These are phyloP conservation scores for Diaporthe batatas DNA, from an alignment of 2,329 filamentous ascomycete species.

Conservation along the genomic window DNA sequence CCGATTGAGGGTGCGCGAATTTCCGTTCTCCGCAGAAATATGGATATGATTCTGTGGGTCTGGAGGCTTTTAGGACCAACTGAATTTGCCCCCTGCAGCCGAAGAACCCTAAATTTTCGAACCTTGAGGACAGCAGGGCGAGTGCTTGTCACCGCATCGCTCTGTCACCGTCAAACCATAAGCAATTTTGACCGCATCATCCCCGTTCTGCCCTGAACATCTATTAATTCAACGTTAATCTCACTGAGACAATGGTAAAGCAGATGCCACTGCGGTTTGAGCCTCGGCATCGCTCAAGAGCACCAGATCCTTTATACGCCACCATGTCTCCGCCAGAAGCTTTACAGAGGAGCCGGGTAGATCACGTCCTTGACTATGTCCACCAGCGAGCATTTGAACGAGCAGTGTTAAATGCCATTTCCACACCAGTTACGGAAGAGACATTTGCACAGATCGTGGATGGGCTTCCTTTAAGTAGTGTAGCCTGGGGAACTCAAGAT, in stretches of 20 bases:
- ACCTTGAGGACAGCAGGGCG: too few species aligned
- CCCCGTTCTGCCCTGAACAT: too few species aligned
- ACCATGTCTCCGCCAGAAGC: not conserved
- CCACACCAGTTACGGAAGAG: constrained; percentile 7
- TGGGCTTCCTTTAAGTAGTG: not conserved
- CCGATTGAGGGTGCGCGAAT: too few species aligned
- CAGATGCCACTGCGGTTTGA: not conserved
- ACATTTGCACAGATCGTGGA: constrained; percentile 21
- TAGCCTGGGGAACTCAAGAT: not conserved
- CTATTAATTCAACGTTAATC: too few species aligned
- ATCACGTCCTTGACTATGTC: not conserved
- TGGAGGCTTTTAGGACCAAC: too few species aligned
- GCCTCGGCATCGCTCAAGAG: not conserved
- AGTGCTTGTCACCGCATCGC: too few species aligned
- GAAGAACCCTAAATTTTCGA: too few species aligned
- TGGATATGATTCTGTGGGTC: too few species aligned
- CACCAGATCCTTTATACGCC: not conserved
- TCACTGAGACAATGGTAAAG: not conserved
- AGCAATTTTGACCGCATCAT: not conserved
- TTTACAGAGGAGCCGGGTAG: not conserved
- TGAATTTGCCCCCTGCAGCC: too few species aligned
- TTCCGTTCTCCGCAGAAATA: too few species aligned
- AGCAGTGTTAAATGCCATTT: not conserved
- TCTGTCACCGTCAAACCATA: not conserved
- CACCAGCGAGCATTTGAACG: not conserved